Conservation (phyloP, 2,329 filamentous ascomycete genomes). For the Diaporthe humulicola region DNA sequence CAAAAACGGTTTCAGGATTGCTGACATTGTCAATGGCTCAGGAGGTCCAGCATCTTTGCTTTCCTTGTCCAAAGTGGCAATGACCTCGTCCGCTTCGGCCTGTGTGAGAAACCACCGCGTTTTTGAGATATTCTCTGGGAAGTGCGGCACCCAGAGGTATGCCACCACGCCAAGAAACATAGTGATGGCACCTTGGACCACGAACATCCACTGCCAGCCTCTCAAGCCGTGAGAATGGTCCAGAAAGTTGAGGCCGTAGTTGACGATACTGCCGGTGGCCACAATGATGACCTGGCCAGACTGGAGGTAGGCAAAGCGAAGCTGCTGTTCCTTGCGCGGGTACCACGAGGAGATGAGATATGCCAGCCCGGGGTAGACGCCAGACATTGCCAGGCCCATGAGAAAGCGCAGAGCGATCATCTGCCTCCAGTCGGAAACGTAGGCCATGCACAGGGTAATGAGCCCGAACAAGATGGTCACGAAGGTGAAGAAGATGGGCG, state of each 20-base stretch:
- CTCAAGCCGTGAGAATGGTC: constrained; percentile 67
- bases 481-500: constrained; percentile 71
- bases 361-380: constrained; percentile 64
- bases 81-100: constrained; percentile 68
- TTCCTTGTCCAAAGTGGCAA: constrained; percentile 70
- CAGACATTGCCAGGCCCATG: constrained; percentile 73
- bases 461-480: constrained; percentile 73
- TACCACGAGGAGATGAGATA: constrained; percentile 66
- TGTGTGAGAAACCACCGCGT: constrained; percentile 70
- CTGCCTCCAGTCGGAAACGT: constrained; percentile 75
- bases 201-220: constrained; percentile 79
- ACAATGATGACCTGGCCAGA: constrained; percentile 75
- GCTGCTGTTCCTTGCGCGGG: constrained; percentile 73
- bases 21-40: constrained; percentile 67
- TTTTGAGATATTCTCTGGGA: constrained; percentile 71
- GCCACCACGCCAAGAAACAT: constrained; percentile 70
- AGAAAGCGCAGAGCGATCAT: constrained; percentile 78
- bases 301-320: constrained; percentile 75
- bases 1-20: constrained; percentile 67
- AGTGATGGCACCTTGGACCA: constrained; percentile 74
- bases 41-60: constrained; percentile 68
- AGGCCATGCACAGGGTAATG: constrained; percentile 77
- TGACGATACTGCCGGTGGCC: constrained; percentile 75
- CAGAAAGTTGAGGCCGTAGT: constrained; percentile 76
- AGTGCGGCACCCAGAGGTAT: constrained; percentile 80